Conservation (phyloP, 2,329 filamentous ascomycete genomes). For the Clarireedia homoeocarpa region DNA sequence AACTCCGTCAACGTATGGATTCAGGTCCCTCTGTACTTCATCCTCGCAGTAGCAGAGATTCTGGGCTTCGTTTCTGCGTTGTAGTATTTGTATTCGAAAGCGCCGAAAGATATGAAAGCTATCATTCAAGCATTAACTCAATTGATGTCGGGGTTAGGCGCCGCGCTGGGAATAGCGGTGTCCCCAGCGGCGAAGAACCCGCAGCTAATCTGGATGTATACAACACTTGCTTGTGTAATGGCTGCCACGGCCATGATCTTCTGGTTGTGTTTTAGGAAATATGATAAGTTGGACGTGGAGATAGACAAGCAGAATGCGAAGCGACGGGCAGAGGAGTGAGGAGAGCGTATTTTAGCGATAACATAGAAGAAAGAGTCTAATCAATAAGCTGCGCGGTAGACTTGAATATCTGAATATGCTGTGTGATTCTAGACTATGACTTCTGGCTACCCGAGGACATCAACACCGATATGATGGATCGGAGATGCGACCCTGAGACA, state of each 20-base stretch:
- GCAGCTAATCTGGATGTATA: neutral
- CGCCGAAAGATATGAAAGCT: slow-evolving; percentile 60
- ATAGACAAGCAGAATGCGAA: neutral
- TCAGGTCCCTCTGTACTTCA: slow-evolving; percentile 42
- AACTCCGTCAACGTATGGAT: slow-evolving; percentile 45
- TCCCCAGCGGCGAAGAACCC: neutral
- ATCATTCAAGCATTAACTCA: slow-evolving; percentile 50
- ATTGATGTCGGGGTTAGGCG: slow-evolving; percentile 49
- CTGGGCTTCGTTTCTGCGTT: slow-evolving; percentile 60
- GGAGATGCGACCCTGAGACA: no score
- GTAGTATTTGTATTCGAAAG: slow-evolving; percentile 69
- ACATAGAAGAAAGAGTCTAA: no score
- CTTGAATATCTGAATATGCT: no score
- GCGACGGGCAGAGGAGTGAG: neutral
- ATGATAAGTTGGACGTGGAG: neutral
- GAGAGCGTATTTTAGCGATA: no score
- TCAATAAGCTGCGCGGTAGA: no score
- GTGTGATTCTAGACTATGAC: no score
- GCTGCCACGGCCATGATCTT: neutral
- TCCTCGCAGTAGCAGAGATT: slow-evolving; percentile 52
- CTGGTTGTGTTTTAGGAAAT: neutral
- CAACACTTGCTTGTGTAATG: neutral
- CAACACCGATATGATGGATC: no score
- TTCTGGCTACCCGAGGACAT: no score
- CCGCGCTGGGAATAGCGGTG: slow-evolving; percentile 33